These are phyloP conservation scores for Boletus eberwhitei DNA, from an alignment of 768 basidiomycete species.

Conservation along the genomic window DNA sequence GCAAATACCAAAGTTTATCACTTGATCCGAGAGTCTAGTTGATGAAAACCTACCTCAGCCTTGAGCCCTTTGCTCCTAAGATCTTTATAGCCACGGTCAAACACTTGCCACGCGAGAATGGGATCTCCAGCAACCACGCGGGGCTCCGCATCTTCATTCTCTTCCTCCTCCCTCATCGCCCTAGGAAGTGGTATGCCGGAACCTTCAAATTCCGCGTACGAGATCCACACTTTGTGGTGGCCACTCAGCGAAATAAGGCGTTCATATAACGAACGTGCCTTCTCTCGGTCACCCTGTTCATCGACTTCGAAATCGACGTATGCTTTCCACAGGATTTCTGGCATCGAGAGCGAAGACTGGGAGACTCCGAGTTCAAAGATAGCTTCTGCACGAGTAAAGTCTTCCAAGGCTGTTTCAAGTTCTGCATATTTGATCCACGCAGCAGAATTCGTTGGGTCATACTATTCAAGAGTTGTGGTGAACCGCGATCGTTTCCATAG, in stretches of 20 bases:
- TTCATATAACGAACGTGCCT: conserved; percentile 84
- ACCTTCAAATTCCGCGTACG: conserved; percentile 90
- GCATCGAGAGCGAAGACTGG: conserved; percentile 87
- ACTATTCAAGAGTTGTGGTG: conserved; percentile 39
- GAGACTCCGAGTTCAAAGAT: conserved; percentile 91
- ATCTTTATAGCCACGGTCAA: conserved; percentile 85
- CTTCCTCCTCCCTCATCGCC: conserved; percentile 61
- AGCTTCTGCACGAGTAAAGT: conserved; percentile 83
- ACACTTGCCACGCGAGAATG: conserved; percentile 68
- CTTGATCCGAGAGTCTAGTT: neutral
- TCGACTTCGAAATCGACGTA: conserved; percentile 97
- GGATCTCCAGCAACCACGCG: conserved; percentile 72
- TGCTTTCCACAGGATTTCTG: conserved; percentile 90
- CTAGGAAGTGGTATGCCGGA: conserved; percentile 66
- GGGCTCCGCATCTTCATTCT: conserved; percentile 46
- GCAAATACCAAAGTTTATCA: conserved; percentile 5
- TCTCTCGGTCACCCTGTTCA: conserved; percentile 81
- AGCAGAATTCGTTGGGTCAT: conserved; percentile 84
- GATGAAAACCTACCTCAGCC: conserved; percentile 63
- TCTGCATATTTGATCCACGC: conserved; percentile 98
- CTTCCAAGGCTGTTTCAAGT: conserved; percentile 82
- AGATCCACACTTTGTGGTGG: conserved; percentile 97
- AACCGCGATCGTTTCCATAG: neutral
- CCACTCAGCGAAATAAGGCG: conserved; percentile 80
- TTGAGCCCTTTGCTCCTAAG: conserved; percentile 79